Base-by-base conservation (phyloP, 805 yeast species). In the Ogataea dorogensis region DNA sequence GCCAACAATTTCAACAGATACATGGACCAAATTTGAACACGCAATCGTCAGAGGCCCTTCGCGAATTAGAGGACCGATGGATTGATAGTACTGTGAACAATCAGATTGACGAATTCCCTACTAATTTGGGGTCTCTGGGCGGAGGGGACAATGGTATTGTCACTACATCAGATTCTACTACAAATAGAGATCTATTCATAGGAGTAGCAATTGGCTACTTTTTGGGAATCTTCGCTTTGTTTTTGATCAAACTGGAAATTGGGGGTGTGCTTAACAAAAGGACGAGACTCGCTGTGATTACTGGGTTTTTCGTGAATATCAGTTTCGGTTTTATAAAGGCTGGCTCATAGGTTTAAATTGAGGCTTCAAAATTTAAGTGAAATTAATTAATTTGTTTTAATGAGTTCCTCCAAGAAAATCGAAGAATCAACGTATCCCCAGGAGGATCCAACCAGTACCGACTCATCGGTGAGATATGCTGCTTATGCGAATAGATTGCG, bases 11-110 rank as follows among this genome's bases (percentile, higher is more conserved):
- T 53, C 72, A 76, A 40, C 69, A 70, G 39, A 68, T 88, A 2
- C 84, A 86, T 56, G 86, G 86, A 0, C 67, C 54, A 28, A 62
- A 43, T 7, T 29, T 49, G 30, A 33, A 33, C 10, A 35, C 45
- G 6, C 51, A 53, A 17, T 68, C 68, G 23, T 70, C 62, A 31
- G 73, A 70, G 14, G 85, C 72, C 39, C 59, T 80, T 2, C 57
- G 86, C 33, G 81, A 80, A 45, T 58, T 86, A 40, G 96, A 87
- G 54, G 96, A 87, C 47, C 69, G 86, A 38, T 88, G 96, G 95
- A 83, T 87, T 43, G 93, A 87, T 47, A 77, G 81, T 31, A 82
- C 87, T 1, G 84, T 75, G 4, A 71, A 71, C 38, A 74, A 71
- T 34, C 72, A 68, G 36, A 70, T 69, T 35, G 73, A 67, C 32